Base-by-base conservation (phyloP, 306 rosid genomes). In the Citrullus amarus region DNA sequence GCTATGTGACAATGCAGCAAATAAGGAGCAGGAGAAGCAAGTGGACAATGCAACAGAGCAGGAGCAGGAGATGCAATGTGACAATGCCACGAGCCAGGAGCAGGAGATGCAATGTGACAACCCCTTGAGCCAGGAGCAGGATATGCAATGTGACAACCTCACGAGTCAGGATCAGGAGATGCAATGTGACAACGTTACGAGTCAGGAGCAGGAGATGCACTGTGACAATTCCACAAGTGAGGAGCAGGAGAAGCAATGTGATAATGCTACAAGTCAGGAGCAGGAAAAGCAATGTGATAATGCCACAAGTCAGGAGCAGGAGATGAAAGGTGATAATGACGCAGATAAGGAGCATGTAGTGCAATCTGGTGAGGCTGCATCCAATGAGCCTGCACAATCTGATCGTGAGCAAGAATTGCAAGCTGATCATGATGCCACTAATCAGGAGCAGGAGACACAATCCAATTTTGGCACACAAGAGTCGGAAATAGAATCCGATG, bases 341-440 rank as follows among this genome's bases (percentile, higher is more conserved):
- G 34, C 36, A 13, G 41, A 57, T 25, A 32, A 39, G 39, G 68
- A 55, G 57, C 77, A 43, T 28, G 58, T 15, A 46, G 43, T 32
- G 63, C 55, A 60, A 44, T 44, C 68, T 22, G 38, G 55, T 6
- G 56, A 77, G 66, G 43, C 69, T 57, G 22, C 43, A 41, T 25
- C 69, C 65, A 8, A 41, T 57, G 70, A 60, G 80, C 70, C 43
- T 38, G 65, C 2, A 8, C 56, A 77, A 60, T 44, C 70, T 41
- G 70, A 59, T 20, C 16, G 12, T 8, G 67, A 74, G 43, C 71
- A 78, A 30, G 73, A 78, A 46, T 43, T 59, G 80, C 80, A 78
- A 17, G 41, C 57, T 20, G 60, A 78, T 78, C 41, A 16, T 1
- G 57, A 53, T 67, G 68, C 56, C 41, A 22, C 32, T 4, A 68